phyloP scores from a whole-genome alignment of 495 filamentous ascomycete genomes.

The Paragyromitra xinjiangensis region DNA sequence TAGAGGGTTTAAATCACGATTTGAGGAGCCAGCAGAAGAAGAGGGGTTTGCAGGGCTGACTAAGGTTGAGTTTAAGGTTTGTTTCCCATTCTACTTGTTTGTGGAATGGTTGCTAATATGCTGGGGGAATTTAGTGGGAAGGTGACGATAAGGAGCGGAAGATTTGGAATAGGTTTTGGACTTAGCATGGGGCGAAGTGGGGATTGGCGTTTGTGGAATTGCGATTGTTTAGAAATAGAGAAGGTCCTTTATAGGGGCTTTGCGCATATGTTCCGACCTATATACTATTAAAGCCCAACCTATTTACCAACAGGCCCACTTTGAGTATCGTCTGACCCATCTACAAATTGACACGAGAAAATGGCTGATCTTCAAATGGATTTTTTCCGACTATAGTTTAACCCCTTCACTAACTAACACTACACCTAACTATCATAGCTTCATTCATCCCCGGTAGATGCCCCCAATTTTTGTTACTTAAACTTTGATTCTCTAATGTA shows the following conservation, averaged over 20 bases:
- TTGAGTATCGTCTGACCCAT: too few species aligned
- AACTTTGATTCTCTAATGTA: too few species aligned
- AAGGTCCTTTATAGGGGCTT: background rate
- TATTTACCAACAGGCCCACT: too few species aligned
- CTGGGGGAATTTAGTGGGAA: slow-evolving; percentile 59
- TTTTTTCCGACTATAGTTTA: too few species aligned
- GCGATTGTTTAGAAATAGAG: background rate
- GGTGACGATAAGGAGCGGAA: slow-evolving; percentile 66
- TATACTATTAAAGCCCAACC: too few species aligned
- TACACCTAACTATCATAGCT: too few species aligned
- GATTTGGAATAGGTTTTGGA: slow-evolving; percentile 80
- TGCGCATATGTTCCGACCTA: background rate
- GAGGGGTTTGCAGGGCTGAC: slow-evolving; percentile 88
- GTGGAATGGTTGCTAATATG: background rate
- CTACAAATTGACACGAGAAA: too few species aligned
- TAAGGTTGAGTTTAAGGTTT: slow-evolving; percentile 63
- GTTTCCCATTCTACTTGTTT: background rate
- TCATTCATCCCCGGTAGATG: too few species aligned
- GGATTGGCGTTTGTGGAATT: background rate
- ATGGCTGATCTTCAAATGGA: too few species aligned
- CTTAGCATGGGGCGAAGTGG: slow-evolving; percentile 58
- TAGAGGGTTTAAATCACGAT: slow-evolving; percentile 73
- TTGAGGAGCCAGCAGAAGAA: slow-evolving; percentile 70
- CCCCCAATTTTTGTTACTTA: too few species aligned
- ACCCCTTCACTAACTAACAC: too few species aligned